phyloP scores from a whole-genome alignment of 768 basidiomycete species.

The Cystoderma amianthinum region DNA sequence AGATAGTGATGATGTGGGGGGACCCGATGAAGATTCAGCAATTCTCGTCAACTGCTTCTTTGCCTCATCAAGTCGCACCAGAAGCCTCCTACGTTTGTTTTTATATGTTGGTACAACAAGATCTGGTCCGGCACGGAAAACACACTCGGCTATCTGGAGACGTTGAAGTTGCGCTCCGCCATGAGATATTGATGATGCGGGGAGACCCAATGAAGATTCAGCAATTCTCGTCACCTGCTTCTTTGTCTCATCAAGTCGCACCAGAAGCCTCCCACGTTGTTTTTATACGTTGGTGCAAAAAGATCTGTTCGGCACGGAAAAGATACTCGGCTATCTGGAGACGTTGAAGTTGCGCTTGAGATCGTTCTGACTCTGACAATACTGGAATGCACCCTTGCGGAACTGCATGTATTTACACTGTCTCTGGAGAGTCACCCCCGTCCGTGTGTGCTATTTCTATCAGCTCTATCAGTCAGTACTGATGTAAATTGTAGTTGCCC shows the following conservation, averaged over 20 bases:
- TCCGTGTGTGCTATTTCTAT: too few relatives aligned
- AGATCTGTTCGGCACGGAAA: slow-evolving; percentile 36
- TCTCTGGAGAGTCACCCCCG: too few relatives aligned
- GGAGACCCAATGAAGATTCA: not conserved
- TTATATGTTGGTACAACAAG: slow-evolving; percentile 24
- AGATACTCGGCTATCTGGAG: slow-evolving; percentile 31
- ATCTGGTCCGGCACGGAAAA: slow-evolving; percentile 37
- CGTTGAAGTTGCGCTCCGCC: too few relatives aligned
- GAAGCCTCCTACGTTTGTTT: slow-evolving; percentile 14
- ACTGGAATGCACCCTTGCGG: too few relatives aligned
- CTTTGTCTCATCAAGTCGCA: slow-evolving; percentile 4
- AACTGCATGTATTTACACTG: too few relatives aligned
- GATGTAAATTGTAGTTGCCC: too few relatives aligned
- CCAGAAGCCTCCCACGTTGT: slow-evolving; percentile 15
- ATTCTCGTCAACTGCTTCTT: slow-evolving; percentile 4
- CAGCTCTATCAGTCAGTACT: too few relatives aligned
- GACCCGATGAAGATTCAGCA: not conserved
- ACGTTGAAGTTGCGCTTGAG: slow-evolving; percentile 12
- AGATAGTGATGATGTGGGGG: not conserved
- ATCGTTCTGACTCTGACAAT: slow-evolving; percentile 7
- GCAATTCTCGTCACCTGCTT: slow-evolving; percentile 4
- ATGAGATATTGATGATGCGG: not conserved
- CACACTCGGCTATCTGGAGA: too few relatives aligned
- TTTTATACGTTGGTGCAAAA: slow-evolving; percentile 21
- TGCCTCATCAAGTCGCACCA: slow-evolving; percentile 7